phyloP scores from a whole-genome alignment of 139 green algal genomes.

The Haematococcus sp. region DNA sequence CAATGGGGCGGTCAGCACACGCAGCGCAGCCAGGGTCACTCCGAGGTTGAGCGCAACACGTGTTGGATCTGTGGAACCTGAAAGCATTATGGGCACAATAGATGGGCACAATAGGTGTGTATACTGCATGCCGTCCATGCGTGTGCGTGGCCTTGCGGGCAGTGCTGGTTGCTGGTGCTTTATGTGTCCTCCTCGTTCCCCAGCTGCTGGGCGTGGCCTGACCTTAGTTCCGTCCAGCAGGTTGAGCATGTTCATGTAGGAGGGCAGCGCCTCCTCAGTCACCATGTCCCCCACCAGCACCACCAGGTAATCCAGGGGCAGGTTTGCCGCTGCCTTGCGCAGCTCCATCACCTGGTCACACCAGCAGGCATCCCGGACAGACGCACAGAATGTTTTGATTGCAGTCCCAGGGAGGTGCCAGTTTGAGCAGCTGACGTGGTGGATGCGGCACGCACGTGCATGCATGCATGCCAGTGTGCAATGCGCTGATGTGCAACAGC shows the following conservation, averaged over 20 bases:
- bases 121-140: too few species aligned
- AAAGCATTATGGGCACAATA: too few species aligned
- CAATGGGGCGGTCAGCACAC: background rate
- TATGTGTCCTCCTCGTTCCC: background rate
- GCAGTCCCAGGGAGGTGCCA: background rate
- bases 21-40: background rate
- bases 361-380: background rate
- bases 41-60: too few species aligned
- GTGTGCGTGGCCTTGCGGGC: too few species aligned
- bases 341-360: conserved; percentile 75
- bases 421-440: background rate
- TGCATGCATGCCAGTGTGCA: too few species aligned
- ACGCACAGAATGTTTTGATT: background rate
- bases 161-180: too few species aligned
- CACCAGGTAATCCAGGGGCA: conserved; percentile 94
- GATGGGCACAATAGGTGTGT: too few species aligned
- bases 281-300: conserved; percentile 90
- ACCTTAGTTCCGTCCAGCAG: conserved; percentile 81
- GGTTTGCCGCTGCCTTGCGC: conserved; percentile 53
- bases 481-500: too few species aligned
- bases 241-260: conserved; percentile 99
- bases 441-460: background rate
- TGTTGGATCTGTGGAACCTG: too few species aligned
- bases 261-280: conserved; percentile 98
- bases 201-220: background rate